Percentiles rank a stretch among this genome's conserved stretches.
Evolutionary conservation across 768 basidiomycete genomes (phyloP).

Genomic region (Lactarius trivialis): DNA sequence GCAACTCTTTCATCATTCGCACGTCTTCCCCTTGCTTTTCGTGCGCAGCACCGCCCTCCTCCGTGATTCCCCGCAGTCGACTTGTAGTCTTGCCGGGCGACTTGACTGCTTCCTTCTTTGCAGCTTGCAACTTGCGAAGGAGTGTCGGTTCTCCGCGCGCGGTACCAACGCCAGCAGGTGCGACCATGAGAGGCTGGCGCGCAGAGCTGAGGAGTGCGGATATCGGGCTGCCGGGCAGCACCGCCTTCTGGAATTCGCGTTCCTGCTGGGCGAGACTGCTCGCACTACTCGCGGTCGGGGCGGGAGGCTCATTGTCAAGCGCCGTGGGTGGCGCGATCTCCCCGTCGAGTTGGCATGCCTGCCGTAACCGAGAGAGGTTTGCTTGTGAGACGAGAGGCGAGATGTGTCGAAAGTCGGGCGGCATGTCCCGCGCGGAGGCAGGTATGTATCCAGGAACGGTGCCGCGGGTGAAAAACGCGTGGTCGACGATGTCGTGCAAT

Average conservation of each 20-base stretch:
- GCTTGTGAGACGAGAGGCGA: slow-evolving; percentile 49
- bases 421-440: slow-evolving; percentile 61
- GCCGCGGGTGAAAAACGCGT: slow-evolving; percentile 78
- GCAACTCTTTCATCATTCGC: slow-evolving; percentile 69
- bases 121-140: slow-evolving; percentile 53
- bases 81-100: slow-evolving; percentile 42
- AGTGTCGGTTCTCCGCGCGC: slow-evolving; percentile 37
- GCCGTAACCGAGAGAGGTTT: slow-evolving; percentile 67
- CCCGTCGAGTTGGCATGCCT: slow-evolving; percentile 56
- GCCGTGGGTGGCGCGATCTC: slow-evolving; percentile 39
- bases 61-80: slow-evolving; percentile 42
- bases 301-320: slow-evolving; percentile 19
- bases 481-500: slow-evolving; percentile 76
- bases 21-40: slow-evolving; percentile 34
- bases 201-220: slow-evolving; percentile 86
- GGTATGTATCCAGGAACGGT: slow-evolving; percentile 79
- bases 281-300: slow-evolving; percentile 33
- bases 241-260: slow-evolving; percentile 93
- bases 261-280: slow-evolving; percentile 77
- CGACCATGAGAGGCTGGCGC: slow-evolving; percentile 76
- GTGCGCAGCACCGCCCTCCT: slow-evolving; percentile 30
- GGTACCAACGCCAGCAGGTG: slow-evolving; percentile 33
- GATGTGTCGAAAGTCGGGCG: slow-evolving; percentile 72
- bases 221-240: slow-evolving; percentile 92
- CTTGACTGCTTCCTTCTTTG: slow-evolving; percentile 37